phyloP scores from a whole-genome alignment of 1,284 basidiomycete species.

The Ganoderma resinaceum region DNA sequence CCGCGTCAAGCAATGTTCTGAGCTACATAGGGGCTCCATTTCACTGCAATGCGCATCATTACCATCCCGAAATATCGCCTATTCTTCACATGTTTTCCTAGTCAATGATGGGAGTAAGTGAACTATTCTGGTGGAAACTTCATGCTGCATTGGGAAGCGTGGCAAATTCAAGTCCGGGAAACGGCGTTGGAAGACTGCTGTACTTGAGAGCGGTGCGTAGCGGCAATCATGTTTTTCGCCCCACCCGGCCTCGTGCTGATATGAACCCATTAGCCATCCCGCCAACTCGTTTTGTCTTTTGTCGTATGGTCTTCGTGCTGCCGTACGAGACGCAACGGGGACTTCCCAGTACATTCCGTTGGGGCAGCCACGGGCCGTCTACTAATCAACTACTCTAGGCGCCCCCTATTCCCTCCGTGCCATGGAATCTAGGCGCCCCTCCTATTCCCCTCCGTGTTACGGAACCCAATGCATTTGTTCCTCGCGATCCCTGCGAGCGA shows the following conservation, averaged over 20 bases:
- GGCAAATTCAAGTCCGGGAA: not conserved
- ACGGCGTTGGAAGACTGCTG: not conserved
- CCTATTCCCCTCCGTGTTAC: slow-evolving; percentile 6
- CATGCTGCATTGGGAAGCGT: slow-evolving; percentile 1
- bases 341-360: not conserved
- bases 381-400: not conserved
- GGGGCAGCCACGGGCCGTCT: not conserved
- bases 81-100: not conserved
- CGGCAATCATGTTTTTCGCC: not conserved
- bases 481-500: slow-evolving; percentile 7
- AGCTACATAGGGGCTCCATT: not conserved
- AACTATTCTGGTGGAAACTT: not conserved
- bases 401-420: slow-evolving; percentile 9
- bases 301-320: slow-evolving; percentile 8
- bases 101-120: not conserved
- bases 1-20: not conserved
- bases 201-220: not conserved
- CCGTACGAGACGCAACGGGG: not conserved
- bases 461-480: slow-evolving; percentile 6
- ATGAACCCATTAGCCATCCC: not conserved
- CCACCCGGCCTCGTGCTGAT: not conserved
- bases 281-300: not conserved
- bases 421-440: slow-evolving; percentile 15
- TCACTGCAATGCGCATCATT: not conserved
- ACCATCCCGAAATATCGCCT: not conserved